Percentiles rank a stretch among this genome's conserved stretches.
phyloP scores from a whole-genome alignment of 768 basidiomycete species.

The Pisolithus orientalis region DNA sequence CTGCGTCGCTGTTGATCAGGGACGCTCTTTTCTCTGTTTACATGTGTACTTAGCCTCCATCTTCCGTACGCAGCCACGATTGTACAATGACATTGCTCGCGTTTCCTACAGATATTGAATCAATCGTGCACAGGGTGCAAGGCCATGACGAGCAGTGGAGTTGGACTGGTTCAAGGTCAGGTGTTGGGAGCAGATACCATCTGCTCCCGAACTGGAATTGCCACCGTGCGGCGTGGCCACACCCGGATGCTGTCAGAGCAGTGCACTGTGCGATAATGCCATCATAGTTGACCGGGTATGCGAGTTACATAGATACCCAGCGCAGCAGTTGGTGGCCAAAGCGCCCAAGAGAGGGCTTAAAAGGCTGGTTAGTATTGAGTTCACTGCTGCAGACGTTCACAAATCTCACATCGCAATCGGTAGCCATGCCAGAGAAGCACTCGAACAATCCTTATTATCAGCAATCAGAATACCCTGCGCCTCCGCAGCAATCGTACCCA shows the following conservation, averaged over 20 bases:
- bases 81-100: neutral
- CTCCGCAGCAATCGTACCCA: slow-evolving; percentile 2
- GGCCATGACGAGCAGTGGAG: neutral
- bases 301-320: neutral
- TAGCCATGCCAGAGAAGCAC: slow-evolving; percentile 18
- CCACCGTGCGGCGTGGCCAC: no score
- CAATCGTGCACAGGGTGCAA: neutral
- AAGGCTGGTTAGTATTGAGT: neutral
- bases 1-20: neutral
- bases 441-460: slow-evolving; percentile 9
- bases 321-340: neutral
- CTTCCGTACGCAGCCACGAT: neutral
- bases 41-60: neutral
- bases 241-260: no score
- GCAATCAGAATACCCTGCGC: slow-evolving; percentile 1
- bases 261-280: no score
- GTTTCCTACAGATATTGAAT: neutral
- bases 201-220: no score
- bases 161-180: no score
- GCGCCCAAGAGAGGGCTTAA: no score
- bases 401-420: slow-evolving; percentile 1
- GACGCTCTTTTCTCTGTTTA: neutral
- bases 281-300: no score
- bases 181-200: no score
- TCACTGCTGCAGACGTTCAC: neutral